Evolutionary conservation across 2,329 filamentous ascomycete species (phyloP).

Genomic region (Beauveria australis): DNA sequence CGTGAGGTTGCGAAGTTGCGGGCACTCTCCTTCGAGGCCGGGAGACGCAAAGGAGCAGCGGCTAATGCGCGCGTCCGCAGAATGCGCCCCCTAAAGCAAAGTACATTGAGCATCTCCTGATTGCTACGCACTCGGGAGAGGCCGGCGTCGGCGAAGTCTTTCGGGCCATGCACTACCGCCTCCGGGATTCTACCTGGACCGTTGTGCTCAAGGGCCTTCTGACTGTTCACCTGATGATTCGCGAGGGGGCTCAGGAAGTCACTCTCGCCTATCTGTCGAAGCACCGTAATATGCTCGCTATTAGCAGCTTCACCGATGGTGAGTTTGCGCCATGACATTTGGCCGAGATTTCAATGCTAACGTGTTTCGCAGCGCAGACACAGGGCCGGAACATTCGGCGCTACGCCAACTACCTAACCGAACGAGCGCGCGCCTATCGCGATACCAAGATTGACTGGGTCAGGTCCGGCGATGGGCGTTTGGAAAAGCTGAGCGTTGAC

Average conservation of each 20-base stretch:
- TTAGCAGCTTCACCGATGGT: conserved; percentile 91
- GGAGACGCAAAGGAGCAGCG: background rate
- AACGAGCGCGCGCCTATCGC: conserved; percentile 73
- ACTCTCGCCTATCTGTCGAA: conserved; percentile 78
- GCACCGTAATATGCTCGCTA: conserved; percentile 73
- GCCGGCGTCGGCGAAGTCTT: conserved; percentile 94
- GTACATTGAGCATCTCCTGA: conserved; percentile 96
- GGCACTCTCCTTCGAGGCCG: background rate
- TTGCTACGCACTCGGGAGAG: conserved; percentile 91
- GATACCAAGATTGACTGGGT: conserved; percentile 89
- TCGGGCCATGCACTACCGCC: conserved; percentile 75
- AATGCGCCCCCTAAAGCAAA: conserved; percentile 96
- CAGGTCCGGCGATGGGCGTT: conserved; percentile 66
- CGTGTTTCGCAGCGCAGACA: conserved; percentile 60
- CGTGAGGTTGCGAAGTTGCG: background rate
- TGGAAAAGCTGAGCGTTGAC: conserved; percentile 81
- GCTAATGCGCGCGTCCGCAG: conserved; percentile 33
- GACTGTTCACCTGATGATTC: conserved; percentile 93
- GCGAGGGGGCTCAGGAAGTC: conserved; percentile 83
- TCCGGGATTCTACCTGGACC: conserved; percentile 98
- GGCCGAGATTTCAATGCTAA: background rate
- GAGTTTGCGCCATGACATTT: conserved; percentile 25
- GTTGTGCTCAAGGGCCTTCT: conserved; percentile 97
- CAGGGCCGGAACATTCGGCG: conserved; percentile 91
- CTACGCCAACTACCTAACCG: conserved; percentile 79